A percentile compares a stretch with the other conserved stretches of the same genome.
These are phyloP conservation scores for Lentinula boryana DNA, from an alignment of 768 basidiomycete genomes.

Conservation along the genomic window DNA sequence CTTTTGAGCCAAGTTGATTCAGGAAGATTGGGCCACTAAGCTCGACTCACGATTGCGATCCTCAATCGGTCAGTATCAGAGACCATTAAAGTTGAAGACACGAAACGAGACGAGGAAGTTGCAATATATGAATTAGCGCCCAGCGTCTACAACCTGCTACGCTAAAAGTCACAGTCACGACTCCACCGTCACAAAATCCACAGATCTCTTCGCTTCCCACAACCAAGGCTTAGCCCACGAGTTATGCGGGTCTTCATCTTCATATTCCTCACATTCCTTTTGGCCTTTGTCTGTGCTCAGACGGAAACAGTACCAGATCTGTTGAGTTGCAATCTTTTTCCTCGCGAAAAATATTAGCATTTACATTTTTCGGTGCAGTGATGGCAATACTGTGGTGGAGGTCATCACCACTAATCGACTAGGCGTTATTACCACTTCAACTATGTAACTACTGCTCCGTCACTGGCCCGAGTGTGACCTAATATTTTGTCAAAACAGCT, in stretches of 20 bases:
- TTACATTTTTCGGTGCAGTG: not conserved
- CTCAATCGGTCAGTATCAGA: slow-evolving; percentile 29
- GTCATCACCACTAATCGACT: not conserved
- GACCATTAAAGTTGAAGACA: not conserved
- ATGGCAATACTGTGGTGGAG: slow-evolving; percentile 4
- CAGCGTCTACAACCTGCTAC: not conserved
- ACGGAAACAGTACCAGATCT: not conserved
- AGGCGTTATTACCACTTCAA: not conserved
- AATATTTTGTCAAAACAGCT: not conserved
- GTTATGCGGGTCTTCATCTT: slow-evolving; percentile 1
- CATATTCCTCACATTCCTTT: not conserved
- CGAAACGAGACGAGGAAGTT: not conserved
- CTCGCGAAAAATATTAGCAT: not conserved
- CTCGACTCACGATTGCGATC: slow-evolving; percentile 30
- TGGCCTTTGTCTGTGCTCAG: slow-evolving; percentile 6
- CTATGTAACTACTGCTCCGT: not conserved
- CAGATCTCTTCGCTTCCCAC: not conserved
- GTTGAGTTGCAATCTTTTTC: not conserved
- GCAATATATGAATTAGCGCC: slow-evolving; percentile 2
- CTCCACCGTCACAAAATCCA: not conserved
- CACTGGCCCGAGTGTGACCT: not conserved
- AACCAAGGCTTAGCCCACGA: not conserved
- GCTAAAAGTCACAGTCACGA: not conserved
- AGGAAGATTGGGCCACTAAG: slow-evolving; percentile 1
- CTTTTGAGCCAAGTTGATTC: not conserved